Percentiles rank a stretch among this genome's conserved stretches.
These are phyloP conservation scores for Podila verticillata DNA, from an alignment of 192 early-diverging fungal genomes.

Conservation along the genomic window DNA sequence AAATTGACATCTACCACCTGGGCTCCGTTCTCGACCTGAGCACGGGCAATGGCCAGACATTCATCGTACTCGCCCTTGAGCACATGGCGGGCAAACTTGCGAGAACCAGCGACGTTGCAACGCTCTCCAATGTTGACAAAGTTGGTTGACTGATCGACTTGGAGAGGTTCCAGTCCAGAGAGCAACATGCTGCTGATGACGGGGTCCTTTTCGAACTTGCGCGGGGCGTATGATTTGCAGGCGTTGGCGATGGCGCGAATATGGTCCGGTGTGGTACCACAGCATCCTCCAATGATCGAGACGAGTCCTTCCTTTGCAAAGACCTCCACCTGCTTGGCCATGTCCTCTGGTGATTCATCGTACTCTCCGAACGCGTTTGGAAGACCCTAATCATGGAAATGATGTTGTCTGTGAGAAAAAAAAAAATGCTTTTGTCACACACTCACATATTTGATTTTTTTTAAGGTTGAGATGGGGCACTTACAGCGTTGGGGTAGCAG, in stretches of 20 bases:
- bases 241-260: slow-evolving; percentile 86
- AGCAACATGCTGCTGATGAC: slow-evolving; percentile 78
- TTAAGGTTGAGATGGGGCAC: slow-evolving; percentile 9
- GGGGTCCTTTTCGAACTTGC: slow-evolving; percentile 76
- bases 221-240: slow-evolving; percentile 79
- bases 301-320: slow-evolving; percentile 95
- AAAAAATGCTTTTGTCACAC: neutral
- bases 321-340: slow-evolving; percentile 85
- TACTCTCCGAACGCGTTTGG: slow-evolving; percentile 98
- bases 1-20: slow-evolving; percentile 97
- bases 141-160: slow-evolving; percentile 81
- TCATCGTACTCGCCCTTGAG: slow-evolving; percentile 94
- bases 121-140: slow-evolving; percentile 98
- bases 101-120: slow-evolving; percentile 96
- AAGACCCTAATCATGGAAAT: slow-evolving; percentile 67
- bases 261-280: slow-evolving; percentile 95
- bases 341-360: slow-evolving; percentile 86
- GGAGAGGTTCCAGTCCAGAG: slow-evolving; percentile 88
- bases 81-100: slow-evolving; percentile 94
- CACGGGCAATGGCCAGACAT: slow-evolving; percentile 90
- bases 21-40: slow-evolving; percentile 95
- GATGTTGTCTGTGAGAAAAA: neutral
- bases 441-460: neutral
- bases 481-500: slow-evolving; percentile 94
- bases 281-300: slow-evolving; percentile 97